Evolutionary conservation across 371 early-diverging fungal species (phyloP).

Genomic region (Lichtheimia ramosa): DNA sequence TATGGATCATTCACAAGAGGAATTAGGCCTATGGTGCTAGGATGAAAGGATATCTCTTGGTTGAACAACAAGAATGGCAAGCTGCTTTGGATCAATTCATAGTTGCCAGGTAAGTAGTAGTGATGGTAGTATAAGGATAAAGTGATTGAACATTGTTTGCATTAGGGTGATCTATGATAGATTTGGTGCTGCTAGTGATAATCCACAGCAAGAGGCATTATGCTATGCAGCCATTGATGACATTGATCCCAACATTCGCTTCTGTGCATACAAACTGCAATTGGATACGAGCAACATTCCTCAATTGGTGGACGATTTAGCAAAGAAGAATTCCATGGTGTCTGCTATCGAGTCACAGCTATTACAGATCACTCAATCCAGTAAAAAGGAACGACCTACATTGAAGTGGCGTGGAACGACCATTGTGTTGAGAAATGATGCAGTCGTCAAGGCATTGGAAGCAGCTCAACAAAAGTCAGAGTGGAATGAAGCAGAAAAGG

Average conservation of each 20-base stretch:
- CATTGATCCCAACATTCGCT: slow-evolving; percentile 81
- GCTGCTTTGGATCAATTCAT: slow-evolving; percentile 64
- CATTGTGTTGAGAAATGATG: background rate
- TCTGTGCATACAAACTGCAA: slow-evolving; percentile 75
- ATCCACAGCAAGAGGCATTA: slow-evolving; percentile 63
- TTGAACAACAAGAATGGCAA: slow-evolving; percentile 76
- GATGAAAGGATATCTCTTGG: slow-evolving; percentile 66
- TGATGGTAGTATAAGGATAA: background rate
- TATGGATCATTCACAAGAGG: background rate
- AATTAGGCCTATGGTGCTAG: slow-evolving; percentile 71
- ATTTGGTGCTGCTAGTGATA: slow-evolving; percentile 47
- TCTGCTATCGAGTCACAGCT: slow-evolving; percentile 10
- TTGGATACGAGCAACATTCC: slow-evolving; percentile 51
- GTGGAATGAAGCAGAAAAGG: slow-evolving; percentile 63
- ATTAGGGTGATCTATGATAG: slow-evolving; percentile 67
- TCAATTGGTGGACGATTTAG: slow-evolving; percentile 44
- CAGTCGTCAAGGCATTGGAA: background rate
- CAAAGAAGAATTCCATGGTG: slow-evolving; percentile 40
- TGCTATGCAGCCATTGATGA: slow-evolving; percentile 73
- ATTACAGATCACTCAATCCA: slow-evolving; percentile 24
- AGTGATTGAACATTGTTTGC: background rate
- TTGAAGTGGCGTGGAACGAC: background rate
- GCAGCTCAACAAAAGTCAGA: slow-evolving; percentile 20
- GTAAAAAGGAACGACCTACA: slow-evolving; percentile 32
- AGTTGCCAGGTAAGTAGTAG: slow-evolving; percentile 37